Conservation (phyloP, 2,329 filamentous ascomycete species). For the Monascus ruber region DNA sequence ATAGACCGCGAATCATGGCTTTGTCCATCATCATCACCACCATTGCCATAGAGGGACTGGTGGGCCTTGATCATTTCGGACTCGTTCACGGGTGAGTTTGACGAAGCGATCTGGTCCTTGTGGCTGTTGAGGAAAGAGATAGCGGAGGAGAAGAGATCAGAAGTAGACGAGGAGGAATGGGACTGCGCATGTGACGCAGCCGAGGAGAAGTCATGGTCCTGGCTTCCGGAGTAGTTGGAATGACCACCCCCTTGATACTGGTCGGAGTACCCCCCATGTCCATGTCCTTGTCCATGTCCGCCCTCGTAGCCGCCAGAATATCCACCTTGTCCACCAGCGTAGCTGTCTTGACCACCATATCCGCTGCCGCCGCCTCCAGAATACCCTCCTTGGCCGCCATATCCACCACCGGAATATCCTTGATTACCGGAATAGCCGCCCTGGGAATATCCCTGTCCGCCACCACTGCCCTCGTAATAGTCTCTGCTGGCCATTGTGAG, state of each 20-base stretch:
- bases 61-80: constrained; percentile 61
- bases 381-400: too few relatives aligned
- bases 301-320: neutral
- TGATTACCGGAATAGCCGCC: too few relatives aligned
- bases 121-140: constrained; percentile 40
- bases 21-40: constrained; percentile 35
- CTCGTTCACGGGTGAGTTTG: constrained; percentile 48
- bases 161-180: neutral
- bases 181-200: neutral
- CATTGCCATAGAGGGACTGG: constrained; percentile 57
- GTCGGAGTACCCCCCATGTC: too few relatives aligned
- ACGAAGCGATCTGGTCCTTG: constrained; percentile 38
- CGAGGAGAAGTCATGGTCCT: neutral
- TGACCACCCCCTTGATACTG: neutral
- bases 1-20: constrained; percentile 36
- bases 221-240: neutral
- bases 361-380: too few relatives aligned
- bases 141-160: constrained; percentile 43
- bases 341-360: too few relatives aligned
- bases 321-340: too few relatives aligned
- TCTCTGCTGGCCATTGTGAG: neutral
- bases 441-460: too few relatives aligned
- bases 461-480: neutral
- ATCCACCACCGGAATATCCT: too few relatives aligned
- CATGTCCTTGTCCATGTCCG: too few relatives aligned